These are phyloP conservation scores for Endogone sp. DNA, from an alignment of 192 early-diverging fungal genomes.

Conservation along the genomic window DNA sequence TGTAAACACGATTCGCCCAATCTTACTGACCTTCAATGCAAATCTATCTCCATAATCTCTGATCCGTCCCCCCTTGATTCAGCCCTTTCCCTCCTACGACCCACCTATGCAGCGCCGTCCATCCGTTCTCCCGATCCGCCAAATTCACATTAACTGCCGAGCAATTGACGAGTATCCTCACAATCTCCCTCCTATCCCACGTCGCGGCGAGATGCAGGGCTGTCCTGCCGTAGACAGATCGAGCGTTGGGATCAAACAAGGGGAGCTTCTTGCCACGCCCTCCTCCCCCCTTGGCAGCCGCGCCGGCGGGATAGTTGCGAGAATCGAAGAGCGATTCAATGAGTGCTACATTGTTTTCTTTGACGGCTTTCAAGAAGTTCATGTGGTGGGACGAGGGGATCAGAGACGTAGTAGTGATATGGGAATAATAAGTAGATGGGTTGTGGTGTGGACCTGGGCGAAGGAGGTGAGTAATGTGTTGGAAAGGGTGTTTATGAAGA, in stretches of 20 bases:
- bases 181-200: constrained; percentile 29
- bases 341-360: constrained; percentile 29
- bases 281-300: constrained; percentile 10
- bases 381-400: background rate
- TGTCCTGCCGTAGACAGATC: constrained; percentile 33
- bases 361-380: constrained; percentile 26
- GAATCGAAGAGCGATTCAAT: constrained; percentile 13
- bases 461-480: background rate
- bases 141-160: constrained; percentile 52
- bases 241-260: constrained; percentile 35
- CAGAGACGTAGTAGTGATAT: background rate
- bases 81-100: too few species aligned
- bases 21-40: background rate
- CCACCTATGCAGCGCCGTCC: constrained; percentile 65
- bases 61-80: too few species aligned
- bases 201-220: constrained; percentile 39
- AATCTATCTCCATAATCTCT: background rate
- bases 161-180: constrained; percentile 30
- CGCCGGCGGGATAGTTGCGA: constrained; percentile 10
- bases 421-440: background rate
- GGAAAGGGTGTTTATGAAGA: too few species aligned
- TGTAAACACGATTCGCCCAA: background rate
- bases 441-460: background rate
- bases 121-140: constrained; percentile 62
- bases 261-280: constrained; percentile 3